Conservation (phyloP, 2,329 filamentous ascomycete species). For the Botrytis galanthina region DNA sequence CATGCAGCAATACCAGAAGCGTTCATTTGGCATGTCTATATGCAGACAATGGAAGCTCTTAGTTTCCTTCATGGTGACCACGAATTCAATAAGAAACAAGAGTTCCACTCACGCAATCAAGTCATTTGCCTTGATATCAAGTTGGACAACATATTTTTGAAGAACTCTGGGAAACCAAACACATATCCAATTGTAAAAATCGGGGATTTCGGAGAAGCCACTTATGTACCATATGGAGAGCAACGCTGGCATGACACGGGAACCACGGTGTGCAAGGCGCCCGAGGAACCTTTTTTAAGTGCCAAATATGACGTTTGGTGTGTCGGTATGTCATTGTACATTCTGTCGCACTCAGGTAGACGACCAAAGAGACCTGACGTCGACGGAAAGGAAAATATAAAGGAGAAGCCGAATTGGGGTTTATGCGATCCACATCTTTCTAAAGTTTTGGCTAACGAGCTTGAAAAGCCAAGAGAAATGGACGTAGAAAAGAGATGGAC, state of each 20-base stretch:
- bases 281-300: background rate
- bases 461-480: slow-evolving; percentile 5
- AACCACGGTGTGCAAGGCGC: background rate
- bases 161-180: background rate
- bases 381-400: background rate
- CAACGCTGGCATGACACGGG: background rate
- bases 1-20: slow-evolving; percentile 12
- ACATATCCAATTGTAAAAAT: slow-evolving; percentile 12
- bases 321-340: background rate
- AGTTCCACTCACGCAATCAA: slow-evolving; percentile 6
- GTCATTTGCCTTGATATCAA: slow-evolving; percentile 5
- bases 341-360: background rate
- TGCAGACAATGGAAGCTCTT: slow-evolving; percentile 1
- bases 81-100: background rate
- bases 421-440: slow-evolving; percentile 1
- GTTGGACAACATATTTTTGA: slow-evolving; percentile 14
- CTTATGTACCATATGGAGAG: background rate
- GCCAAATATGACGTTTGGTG: slow-evolving; percentile 17
- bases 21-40: slow-evolving; percentile 11
- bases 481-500: background rate
- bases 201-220: slow-evolving; percentile 15
- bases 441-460: background rate
- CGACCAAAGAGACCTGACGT: background rate
- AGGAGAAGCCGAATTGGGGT: background rate
- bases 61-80: slow-evolving; percentile 6